phyloP scores from a whole-genome alignment of 164 flowering plant genomes.

The grape (Vitis vinifera) region DNA sequence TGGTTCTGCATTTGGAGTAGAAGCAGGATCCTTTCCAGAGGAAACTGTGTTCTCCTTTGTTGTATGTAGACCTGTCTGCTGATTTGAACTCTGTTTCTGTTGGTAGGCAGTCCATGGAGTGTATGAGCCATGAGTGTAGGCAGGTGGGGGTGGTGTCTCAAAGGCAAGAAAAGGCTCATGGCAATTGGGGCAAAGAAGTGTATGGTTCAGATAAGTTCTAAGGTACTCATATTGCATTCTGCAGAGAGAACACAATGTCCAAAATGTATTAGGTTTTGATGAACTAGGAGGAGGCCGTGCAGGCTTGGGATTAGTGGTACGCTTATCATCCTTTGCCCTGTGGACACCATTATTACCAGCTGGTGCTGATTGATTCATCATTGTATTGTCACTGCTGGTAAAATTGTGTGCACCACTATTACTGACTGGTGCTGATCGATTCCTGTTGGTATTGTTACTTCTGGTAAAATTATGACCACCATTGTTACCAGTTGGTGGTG shows the following conservation, averaged over 20 bases:
- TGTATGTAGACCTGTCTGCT: background rate
- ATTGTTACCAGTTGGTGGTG: conserved; percentile 10
- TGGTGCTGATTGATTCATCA: no score
- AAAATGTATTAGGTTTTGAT: conserved; percentile 25
- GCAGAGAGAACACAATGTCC: conserved; percentile 41
- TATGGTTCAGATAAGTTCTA: conserved; percentile 22
- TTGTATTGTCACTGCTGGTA: no score
- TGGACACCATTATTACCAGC: background rate
- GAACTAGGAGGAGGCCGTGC: conserved; percentile 13
- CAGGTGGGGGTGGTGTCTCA: conserved; percentile 24
- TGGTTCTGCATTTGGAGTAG: conserved; percentile 8
- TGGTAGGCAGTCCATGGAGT: conserved; percentile 10
- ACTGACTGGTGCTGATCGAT: no score
- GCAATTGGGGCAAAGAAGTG: conserved; percentile 32
- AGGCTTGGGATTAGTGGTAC: conserved; percentile 4
- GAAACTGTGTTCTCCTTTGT: background rate
- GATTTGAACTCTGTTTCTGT: conserved; percentile 7
- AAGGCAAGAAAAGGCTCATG: conserved; percentile 27
- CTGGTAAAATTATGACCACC: conserved; percentile 8
- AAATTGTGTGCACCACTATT: no score
- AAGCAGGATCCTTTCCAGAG: background rate
- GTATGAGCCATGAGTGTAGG: background rate
- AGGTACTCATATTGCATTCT: conserved; percentile 37
- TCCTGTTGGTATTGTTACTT: background rate
- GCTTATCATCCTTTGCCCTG: background rate